Conservation (phyloP, 805 yeast genomes). For the Kazachstania kunashirensis region DNA sequence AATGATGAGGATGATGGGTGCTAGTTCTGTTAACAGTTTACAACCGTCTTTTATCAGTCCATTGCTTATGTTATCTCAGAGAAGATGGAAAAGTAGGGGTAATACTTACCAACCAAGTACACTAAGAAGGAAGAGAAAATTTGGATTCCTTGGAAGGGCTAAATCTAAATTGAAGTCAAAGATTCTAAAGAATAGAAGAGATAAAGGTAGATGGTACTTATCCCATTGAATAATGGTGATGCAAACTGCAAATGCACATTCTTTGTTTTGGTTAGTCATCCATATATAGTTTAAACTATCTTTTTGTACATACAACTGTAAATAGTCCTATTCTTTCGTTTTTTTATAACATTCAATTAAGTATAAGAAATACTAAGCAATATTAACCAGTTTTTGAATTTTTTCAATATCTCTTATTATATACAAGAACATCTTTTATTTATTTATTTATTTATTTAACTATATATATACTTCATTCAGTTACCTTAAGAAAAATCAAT, state of each 20-base stretch:
- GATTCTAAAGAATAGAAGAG: conserved; percentile 65
- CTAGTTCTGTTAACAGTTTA: too few relatives aligned
- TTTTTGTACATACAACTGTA: background rate
- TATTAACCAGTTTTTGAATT: background rate
- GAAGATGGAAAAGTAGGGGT: conserved; percentile 82
- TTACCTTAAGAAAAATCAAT: conserved; percentile 35
- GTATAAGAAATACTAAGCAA: too few relatives aligned
- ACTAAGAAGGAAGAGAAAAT: conserved; percentile 75
- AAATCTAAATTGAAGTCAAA: conserved; percentile 67
- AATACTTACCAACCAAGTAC: conserved; percentile 93
- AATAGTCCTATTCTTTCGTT: too few relatives aligned
- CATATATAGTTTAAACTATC: background rate
- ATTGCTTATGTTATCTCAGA: conserved; percentile 10
- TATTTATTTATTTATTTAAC: background rate
- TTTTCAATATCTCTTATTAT: background rate
- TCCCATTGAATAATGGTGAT: conserved; percentile 70
- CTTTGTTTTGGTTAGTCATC: too few relatives aligned
- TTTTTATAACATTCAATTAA: too few relatives aligned
- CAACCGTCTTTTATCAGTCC: conserved; percentile 3
- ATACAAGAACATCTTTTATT: background rate
- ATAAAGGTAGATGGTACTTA: conserved; percentile 90
- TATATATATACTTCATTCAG: background rate
- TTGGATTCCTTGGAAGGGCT: conserved; percentile 83
- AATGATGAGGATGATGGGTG: too few relatives aligned
- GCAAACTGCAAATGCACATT: too few relatives aligned